phyloP scores from a whole-genome alignment of 768 basidiomycete genomes.

The Russula sp. region DNA sequence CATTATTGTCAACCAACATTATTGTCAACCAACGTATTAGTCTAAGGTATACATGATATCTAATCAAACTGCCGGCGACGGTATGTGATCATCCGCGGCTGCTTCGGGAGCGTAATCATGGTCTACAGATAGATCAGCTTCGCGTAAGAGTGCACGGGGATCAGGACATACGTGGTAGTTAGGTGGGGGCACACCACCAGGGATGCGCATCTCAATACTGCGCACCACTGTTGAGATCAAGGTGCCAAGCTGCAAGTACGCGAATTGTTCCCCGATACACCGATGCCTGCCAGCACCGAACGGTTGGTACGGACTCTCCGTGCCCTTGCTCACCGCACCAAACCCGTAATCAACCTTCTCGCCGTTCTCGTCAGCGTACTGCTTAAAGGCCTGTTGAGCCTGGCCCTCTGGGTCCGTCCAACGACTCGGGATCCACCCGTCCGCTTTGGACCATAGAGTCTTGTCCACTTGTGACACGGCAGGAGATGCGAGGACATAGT shows the following conservation, averaged over 20 bases:
- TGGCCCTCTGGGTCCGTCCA: conserved; percentile 85
- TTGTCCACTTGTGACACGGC: conserved; percentile 86
- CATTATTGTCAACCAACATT: no score
- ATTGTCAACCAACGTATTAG: neutral
- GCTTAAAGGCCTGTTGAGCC: conserved; percentile 68
- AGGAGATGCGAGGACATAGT: conserved; percentile 86
- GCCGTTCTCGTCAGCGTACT: conserved; percentile 65
- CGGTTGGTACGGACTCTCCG: conserved; percentile 92
- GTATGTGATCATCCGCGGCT: conserved; percentile 56
- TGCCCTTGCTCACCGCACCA: conserved; percentile 92
- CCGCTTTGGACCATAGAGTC: conserved; percentile 64
- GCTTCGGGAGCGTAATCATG: conserved; percentile 87
- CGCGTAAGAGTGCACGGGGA: neutral
- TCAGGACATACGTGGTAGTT: conserved; percentile 76
- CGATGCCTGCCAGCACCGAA: conserved; percentile 96
- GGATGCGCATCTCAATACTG: conserved; percentile 64
- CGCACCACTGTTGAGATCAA: conserved; percentile 76
- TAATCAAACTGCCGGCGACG: conserved; percentile 55
- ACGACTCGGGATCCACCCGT: conserved; percentile 68
- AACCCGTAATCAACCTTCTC: conserved; percentile 97
- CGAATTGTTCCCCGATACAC: conserved; percentile 96
- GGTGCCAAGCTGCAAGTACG: conserved; percentile 86
- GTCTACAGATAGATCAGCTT: conserved; percentile 43
- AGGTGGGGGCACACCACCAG: conserved; percentile 61
- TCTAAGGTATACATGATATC: neutral